Evolutionary conservation across 2,329 filamentous ascomycete genomes (phyloP).

Genomic region (Daldinia eschscholtzii): DNA sequence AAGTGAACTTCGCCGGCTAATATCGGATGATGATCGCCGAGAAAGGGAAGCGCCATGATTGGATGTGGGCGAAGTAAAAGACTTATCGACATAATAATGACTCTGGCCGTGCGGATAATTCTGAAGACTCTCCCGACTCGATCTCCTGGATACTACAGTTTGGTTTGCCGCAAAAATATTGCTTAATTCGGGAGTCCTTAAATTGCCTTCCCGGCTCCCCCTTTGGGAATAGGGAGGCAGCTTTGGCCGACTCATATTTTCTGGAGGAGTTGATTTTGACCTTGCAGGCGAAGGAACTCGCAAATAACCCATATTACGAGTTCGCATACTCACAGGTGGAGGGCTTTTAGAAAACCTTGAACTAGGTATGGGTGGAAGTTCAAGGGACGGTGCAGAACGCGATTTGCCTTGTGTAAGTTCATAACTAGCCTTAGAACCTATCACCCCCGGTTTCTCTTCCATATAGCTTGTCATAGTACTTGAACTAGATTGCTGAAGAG

Average conservation of each 20-base stretch:
- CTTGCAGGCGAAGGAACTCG: slow-evolving; percentile 55
- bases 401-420: slow-evolving; percentile 18
- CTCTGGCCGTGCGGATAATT: slow-evolving; percentile 38
- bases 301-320: slow-evolving; percentile 53
- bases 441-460: slow-evolving; percentile 46
- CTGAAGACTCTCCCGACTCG: slow-evolving; percentile 43
- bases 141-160: slow-evolving; percentile 21
- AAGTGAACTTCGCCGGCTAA: slow-evolving; percentile 53
- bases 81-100: slow-evolving; percentile 37
- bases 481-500: slow-evolving; percentile 33
- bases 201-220: slow-evolving; percentile 51
- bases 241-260: slow-evolving; percentile 29
- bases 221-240: slow-evolving; percentile 46
- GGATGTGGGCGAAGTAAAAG: slow-evolving; percentile 45
- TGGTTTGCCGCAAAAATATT: slow-evolving; percentile 10
- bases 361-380: slow-evolving; percentile 27
- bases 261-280: slow-evolving; percentile 54
- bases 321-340: slow-evolving; percentile 60
- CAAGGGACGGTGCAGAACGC: slow-evolving; percentile 31
- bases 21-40: slow-evolving; percentile 47
- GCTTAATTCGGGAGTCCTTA: slow-evolving; percentile 37
- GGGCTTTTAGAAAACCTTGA: slow-evolving; percentile 53
- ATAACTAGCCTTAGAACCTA: slow-evolving; percentile 32
- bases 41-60: slow-evolving; percentile 47
- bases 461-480: slow-evolving; percentile 51